Percentiles rank a stretch among this genome's conserved stretches.
These are phyloP conservation scores for Parachlorella kessleri DNA, from an alignment of 139 green algal species.

Conservation along the genomic window DNA sequence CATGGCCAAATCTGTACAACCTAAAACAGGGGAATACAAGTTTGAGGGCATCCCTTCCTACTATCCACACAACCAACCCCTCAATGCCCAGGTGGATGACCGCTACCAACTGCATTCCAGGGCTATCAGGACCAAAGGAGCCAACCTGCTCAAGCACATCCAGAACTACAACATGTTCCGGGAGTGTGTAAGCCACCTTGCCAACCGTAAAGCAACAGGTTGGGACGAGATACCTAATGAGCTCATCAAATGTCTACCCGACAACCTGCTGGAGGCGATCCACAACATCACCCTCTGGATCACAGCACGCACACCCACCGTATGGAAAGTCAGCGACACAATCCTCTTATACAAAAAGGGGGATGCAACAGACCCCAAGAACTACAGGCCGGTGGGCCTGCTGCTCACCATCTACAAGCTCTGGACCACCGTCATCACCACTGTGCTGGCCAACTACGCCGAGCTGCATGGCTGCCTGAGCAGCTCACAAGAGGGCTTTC, in stretches of 20 bases:
- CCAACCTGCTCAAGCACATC: not conserved
- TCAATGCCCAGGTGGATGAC: too few relatives aligned
- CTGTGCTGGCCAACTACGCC: slow-evolving; percentile 13
- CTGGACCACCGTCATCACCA: slow-evolving; percentile 38
- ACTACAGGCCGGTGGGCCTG: slow-evolving; percentile 39
- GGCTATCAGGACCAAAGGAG: too few relatives aligned
- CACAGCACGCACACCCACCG: slow-evolving; percentile 26
- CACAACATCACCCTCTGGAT: slow-evolving; percentile 41
- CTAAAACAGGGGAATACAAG: too few relatives aligned
- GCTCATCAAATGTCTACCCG: slow-evolving; percentile 32
- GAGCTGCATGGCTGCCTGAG: slow-evolving; percentile 16
- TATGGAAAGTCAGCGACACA: slow-evolving; percentile 40
- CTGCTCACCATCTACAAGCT: slow-evolving; percentile 46
- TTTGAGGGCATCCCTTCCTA: not conserved
- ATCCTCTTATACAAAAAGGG: slow-evolving; percentile 42
- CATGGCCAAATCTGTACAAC: too few relatives aligned
- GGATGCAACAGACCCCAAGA: slow-evolving; percentile 1
- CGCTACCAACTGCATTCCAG: not conserved
- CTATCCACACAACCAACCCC: not conserved
- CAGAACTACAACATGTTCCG: slow-evolving; percentile 14
- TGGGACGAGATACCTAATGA: slow-evolving; percentile 41
- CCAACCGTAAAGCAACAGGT: slow-evolving; percentile 27
- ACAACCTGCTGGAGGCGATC: not conserved
- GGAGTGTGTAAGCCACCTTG: slow-evolving; percentile 2
- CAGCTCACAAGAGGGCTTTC: slow-evolving; percentile 45